Percentiles rank a stretch among this genome's conserved stretches.
phyloP scores from a whole-genome alignment of 176 grass and related monocot genomes.

The Triticum dicoccoides region DNA sequence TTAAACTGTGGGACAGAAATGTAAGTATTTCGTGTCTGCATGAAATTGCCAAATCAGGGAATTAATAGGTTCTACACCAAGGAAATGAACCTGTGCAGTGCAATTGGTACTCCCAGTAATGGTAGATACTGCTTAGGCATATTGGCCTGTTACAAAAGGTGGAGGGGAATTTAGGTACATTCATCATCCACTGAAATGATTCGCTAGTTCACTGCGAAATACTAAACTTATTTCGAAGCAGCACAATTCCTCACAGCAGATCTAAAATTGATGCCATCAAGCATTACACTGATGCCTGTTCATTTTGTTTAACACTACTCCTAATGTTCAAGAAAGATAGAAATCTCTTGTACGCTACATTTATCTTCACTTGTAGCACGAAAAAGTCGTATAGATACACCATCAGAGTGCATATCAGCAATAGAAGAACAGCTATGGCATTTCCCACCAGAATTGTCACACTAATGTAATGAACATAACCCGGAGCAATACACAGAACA shows the following conservation, averaged over 20 bases:
- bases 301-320: background rate
- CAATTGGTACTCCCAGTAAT: conserved; percentile 78
- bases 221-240: background rate
- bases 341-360: background rate
- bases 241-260: background rate
- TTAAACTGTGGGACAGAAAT: conserved; percentile 50
- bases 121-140: conserved; percentile 99
- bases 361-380: background rate
- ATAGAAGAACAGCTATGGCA: background rate
- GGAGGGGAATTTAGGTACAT: background rate
- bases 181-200: background rate
- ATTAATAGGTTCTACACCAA: background rate
- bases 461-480: background rate
- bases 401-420: too few relatives aligned
- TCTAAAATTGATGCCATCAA: background rate
- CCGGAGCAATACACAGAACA: background rate
- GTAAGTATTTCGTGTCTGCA: conserved; percentile 10
- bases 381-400: background rate
- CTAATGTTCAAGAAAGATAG: background rate
- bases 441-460: background rate
- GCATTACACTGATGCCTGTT: background rate
- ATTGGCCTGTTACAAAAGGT: conserved; percentile 57
- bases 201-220: background rate
- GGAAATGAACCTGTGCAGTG: conserved; percentile 77
- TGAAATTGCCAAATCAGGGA: background rate